Base-by-base conservation (phyloP, 2,329 filamentous ascomycete genomes). In the Exophiala lecanii-corni region DNA sequence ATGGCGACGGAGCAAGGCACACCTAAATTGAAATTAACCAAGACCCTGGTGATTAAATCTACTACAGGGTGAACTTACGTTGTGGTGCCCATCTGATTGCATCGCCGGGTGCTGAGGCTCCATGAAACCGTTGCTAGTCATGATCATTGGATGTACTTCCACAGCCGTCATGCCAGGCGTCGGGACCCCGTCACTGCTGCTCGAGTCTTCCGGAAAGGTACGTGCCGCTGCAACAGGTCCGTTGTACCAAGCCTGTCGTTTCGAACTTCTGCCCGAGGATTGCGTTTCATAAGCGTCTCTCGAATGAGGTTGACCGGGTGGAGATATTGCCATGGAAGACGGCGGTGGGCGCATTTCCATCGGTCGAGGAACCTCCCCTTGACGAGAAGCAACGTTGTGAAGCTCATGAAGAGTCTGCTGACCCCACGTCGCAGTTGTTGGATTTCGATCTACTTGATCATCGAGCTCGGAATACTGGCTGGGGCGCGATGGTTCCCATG, bases 131-230 rank as follows among this genome's bases (percentile, higher is more conserved):
- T 66, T 70, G 55, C 67, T 70, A 38, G 69, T 65, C 45, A 72
- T 64, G 49, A 72, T 72, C 15, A 69, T 66, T 7, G 69, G 69
- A 45, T 72, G 65, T 41, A 71, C 70, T 42, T 72, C 69, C 19
- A 68, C 59, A n/a, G 66, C 64, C 9, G 69, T 63, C 18, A 66
- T 69, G 5, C 68, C 70, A 4, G 69, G 69, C 17, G 69, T 72
- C 5, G 68, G 63, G 2, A 72, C 67, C 12, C 67, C 68, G 46
- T 72, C 70, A 41, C 68, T 71, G 54, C 68, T 72, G 50, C 67
- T 71, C 2, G 68, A 70, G 53, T 70, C 69, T 52, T 71, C 68
- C 2, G 70, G 69, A n/a, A 68, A 70, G 12, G 62, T 66, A 28
- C 67, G 63, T 13, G 60, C 55, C 31, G 53, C 59, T 19, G 57